Conservation (phyloP, 805 yeast genomes). For the Schwanniomyces vanrijiae region DNA sequence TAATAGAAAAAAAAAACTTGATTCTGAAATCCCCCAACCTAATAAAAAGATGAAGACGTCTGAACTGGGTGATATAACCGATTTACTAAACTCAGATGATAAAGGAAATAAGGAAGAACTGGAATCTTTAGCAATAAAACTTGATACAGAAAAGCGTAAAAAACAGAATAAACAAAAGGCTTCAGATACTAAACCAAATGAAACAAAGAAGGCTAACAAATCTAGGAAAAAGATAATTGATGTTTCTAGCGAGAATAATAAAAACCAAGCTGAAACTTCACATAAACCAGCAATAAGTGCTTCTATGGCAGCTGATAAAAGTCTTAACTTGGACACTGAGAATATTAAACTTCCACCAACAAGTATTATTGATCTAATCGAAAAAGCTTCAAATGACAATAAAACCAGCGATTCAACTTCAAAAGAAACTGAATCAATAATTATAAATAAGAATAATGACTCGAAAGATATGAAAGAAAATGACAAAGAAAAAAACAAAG, state of each 20-base stretch:
- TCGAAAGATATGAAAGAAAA: conserved; percentile 10
- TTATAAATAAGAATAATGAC: conserved; percentile 1
- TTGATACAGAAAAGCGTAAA: not conserved
- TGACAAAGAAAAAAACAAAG: conserved; percentile 8
- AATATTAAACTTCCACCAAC: conserved; percentile 20
- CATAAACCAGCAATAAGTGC: conserved; percentile 10
- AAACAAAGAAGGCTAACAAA: conserved; percentile 8
- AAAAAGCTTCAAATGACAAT: not conserved
- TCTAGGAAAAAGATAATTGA: conserved; percentile 17
- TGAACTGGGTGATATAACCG: not conserved
- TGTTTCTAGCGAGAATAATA: not conserved
- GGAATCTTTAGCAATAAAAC: not conserved
- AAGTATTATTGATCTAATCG: conserved; percentile 13
- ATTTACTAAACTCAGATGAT: not conserved
- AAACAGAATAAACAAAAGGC: conserved; percentile 8
- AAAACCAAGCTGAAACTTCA: conserved; percentile 7
- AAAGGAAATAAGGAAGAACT: not conserved
- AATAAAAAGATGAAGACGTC: conserved; percentile 1
- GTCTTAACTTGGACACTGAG: conserved; percentile 8
- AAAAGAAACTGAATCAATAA: not conserved
- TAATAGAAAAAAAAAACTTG: conserved; percentile 3
- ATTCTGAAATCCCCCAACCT: conserved; percentile 3
- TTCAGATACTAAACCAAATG: conserved; percentile 11
- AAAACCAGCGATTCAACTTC: not conserved
- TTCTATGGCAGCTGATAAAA: conserved; percentile 17